Base-by-base conservation (phyloP, 805 yeast genomes). In the Metschnikowia peoriensis region DNA sequence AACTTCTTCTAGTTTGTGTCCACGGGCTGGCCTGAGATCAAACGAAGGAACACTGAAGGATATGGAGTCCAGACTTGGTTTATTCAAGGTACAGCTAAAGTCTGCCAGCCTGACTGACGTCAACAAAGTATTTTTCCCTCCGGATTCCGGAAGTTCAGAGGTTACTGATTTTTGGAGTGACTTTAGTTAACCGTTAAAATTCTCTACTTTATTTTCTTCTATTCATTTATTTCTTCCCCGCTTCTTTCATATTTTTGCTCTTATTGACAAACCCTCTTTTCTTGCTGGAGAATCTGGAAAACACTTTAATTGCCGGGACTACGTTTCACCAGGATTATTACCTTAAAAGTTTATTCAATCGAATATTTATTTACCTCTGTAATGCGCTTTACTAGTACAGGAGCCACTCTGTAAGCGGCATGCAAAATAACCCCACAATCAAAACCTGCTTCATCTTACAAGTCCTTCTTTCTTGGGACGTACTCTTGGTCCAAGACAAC, bases 381-480 rank as follows among this genome's bases (percentile, higher is more conserved):
- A 44, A n/a, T 38, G 37, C 29, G 35, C 41, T 29, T 34, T 44
- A 32, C 15, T 14, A 32, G 41, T 29, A 38, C 46, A 28, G 38
- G 32, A 37, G 46, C 46, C 28, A 27, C 38, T 38, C 43, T 8
- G 15, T 37, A n/a, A 38, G 44, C 39, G 38, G 51, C 47, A 44
- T 43, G 47, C 47, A 38, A 38, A 48, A 43, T 37, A 43, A 35
- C 44, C 51, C 35, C 51, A 28, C 9, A 8, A 16, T 6, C 15
- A 10, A n/a, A 8, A 40, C 32, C 17, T 11, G 41, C 16, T 34
- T 8, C 35, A 12, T 8, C 41, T 57, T 66, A 72, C 66, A 73
- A 73, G 60, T 74, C 78, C 62, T 73, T 73, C 51, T 66, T 70
- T 66, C 79, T 73, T 52, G 78, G 78, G 51, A 66, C 68, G 57